These are phyloP conservation scores for Saturnispora bothae DNA, from an alignment of 805 yeast species.

Conservation along the genomic window DNA sequence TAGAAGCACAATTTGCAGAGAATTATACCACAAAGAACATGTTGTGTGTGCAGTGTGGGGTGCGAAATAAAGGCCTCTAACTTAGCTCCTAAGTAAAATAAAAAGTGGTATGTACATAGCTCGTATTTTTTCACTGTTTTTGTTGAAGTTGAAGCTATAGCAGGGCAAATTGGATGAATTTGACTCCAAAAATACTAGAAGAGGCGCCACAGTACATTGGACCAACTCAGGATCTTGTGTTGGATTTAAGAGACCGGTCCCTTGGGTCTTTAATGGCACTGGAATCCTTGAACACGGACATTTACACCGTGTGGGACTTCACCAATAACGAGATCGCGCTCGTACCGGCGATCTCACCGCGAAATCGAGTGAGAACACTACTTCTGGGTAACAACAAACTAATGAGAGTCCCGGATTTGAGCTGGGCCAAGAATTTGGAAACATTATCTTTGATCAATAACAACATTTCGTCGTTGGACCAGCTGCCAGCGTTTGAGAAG, in stretches of 20 bases:
- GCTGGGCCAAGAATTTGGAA: conserved; percentile 32
- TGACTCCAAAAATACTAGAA: conserved; percentile 39
- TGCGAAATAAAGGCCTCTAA: too few relatives aligned
- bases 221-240: conserved; percentile 33
- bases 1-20: too few relatives aligned
- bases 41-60: too few relatives aligned
- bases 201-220: conserved; percentile 43
- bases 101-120: neutral
- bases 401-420: conserved; percentile 27
- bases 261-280: conserved; percentile 33
- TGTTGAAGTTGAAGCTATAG: neutral
- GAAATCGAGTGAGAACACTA: conserved; percentile 37
- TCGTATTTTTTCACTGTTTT: neutral
- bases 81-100: too few relatives aligned
- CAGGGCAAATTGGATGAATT: conserved; percentile 32
- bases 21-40: too few relatives aligned
- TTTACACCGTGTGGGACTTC: conserved; percentile 53
- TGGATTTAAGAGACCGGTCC: conserved; percentile 32
- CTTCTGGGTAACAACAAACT: conserved; percentile 58
- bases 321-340: conserved; percentile 62
- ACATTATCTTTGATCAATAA: conserved; percentile 45
- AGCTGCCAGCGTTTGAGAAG: conserved; percentile 30
- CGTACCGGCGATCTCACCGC: conserved; percentile 39
- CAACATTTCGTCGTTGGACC: conserved; percentile 34
- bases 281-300: conserved; percentile 23